Evolutionary conservation across 2,329 filamentous ascomycete species (phyloP), one percentile per base, ranked within the genome.

Genomic region (Xylariaceae sp.): DNA sequence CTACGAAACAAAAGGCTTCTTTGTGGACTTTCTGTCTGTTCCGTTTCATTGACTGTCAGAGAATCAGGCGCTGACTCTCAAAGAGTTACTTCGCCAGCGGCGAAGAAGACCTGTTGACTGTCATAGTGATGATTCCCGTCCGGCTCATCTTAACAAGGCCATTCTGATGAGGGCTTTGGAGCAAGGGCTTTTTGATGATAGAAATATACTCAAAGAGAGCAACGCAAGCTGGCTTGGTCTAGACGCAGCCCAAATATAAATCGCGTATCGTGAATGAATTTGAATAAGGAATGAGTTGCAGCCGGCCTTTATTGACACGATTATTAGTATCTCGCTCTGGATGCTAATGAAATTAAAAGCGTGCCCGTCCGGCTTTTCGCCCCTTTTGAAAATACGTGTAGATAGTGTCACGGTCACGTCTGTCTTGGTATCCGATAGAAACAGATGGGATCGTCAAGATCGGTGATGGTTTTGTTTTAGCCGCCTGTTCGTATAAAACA

Each of bases 1-100:
- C n/a, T 26, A 35, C 12, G 40, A 9, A 53, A 43, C 35, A 42
- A n/a, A 19, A 29, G 19, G 2, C 19, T n/a, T 50, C 42, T 47
- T 55, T 44, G 47, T 42, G 6, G 8, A 19, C 19, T 26, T 50
- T 53, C 54, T 58, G 47, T 56, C 9, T 41, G 29, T 31, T 47
- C 40, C 43, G 47, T 50, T 55, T 55, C 50, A 44, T 19, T 40
- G 9, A 9, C 4, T 44, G 4, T 37, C 8, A 11, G 35, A 37
- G 35, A 37, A 37, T 37, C 3, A 11, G 27, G n/a, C 26, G 34
- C 31, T 26, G n/a, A 12, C 37, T 34, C 12, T 45, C 40, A 56
- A 56, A 51, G 50, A 45, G 19, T 19, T 19, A 19, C 31, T 3
- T 11, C 8, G n/a, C 7, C 8, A 9, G 11, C 1, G 27, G 35